Percentiles rank a stretch among this genome's conserved stretches.
phyloP scores from a whole-genome alignment of 1,139 yeast species.

The Kodamaea ohmeri region DNA sequence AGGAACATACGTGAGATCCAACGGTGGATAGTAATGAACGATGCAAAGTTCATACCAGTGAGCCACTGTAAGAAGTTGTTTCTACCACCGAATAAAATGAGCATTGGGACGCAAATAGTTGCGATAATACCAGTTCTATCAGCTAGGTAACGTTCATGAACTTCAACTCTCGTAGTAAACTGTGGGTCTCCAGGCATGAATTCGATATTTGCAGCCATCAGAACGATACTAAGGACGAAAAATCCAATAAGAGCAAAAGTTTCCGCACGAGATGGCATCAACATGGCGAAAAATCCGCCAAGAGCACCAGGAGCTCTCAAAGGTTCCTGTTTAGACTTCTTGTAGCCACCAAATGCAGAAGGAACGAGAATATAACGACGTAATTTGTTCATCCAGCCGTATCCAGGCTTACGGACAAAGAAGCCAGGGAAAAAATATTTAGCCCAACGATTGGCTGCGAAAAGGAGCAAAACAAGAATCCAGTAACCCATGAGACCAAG shows the following conservation, averaged over 20 bases:
- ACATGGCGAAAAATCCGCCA: slow-evolving; percentile 7
- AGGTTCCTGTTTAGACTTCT: slow-evolving; percentile 20
- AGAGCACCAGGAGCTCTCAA: slow-evolving; percentile 1
- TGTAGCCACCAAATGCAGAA: slow-evolving; percentile 24
- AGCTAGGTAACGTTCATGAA: slow-evolving; percentile 27
- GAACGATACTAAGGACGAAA: slow-evolving; percentile 6
- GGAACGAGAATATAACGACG: slow-evolving; percentile 26
- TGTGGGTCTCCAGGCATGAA: slow-evolving; percentile 26
- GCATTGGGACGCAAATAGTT: slow-evolving; percentile 49
- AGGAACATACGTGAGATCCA: slow-evolving; percentile 56
- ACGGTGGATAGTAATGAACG: slow-evolving; percentile 57
- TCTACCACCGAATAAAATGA: slow-evolving; percentile 60
- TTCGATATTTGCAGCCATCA: slow-evolving; percentile 18
- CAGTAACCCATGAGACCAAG: slow-evolving; percentile 49
- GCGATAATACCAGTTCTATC: slow-evolving; percentile 43
- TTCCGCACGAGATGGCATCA: slow-evolving; percentile 19
- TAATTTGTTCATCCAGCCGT: slow-evolving; percentile 1
- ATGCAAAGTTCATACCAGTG: slow-evolving; percentile 60
- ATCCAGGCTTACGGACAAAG: slow-evolving; percentile 5
- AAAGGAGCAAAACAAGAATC: slow-evolving; percentile 42
- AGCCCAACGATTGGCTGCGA: slow-evolving; percentile 42
- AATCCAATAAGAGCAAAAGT: slow-evolving; percentile 21
- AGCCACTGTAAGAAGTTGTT: slow-evolving; percentile 54
- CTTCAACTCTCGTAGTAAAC: slow-evolving; percentile 17
- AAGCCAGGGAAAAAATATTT: slow-evolving; percentile 26